Base-by-base conservation (phyloP, 1,139 yeast genomes). In the Zygosaccharomyces pseudobailii region DNA sequence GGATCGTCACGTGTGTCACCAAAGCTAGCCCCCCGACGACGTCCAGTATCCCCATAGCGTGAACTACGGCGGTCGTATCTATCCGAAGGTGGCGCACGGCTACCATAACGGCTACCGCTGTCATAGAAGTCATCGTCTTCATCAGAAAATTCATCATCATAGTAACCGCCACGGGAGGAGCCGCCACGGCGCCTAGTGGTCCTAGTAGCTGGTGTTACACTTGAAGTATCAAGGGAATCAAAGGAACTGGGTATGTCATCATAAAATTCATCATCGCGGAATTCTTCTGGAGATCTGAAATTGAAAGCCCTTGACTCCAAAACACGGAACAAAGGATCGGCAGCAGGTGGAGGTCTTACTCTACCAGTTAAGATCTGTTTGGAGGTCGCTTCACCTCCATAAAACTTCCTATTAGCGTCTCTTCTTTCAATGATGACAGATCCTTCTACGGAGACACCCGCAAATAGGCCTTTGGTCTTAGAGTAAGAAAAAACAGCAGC, bases 361-460 rank as follows among this genome's bases (percentile, higher is more conserved):
- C 85, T 78, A 34, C 98, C 98, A 6, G 84, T 72, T 50, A 92
- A 74, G 62, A 92, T 87, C 61, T 75, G 75, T 67, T 88, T 80
- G 20, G 97, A 95, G 54, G 90, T 89, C 67, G 95, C 85, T 55
- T 79, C 81, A 58, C 74, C 77, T 36, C 98, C 97, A 65, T 92
- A 92, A 64, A 92, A 90, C 70, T 89, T 89, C 63, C 96, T 77
- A 69, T 92, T 92, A 30, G 97, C 97, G 59, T 92, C 98, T 69
- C 97, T 79, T 71, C 98, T 84, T 70, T 92, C 98, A 17, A 92
- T 77, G 50, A 92, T 80, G 25, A 94, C 96, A 3, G 97, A 88
- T 42, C 98, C 98, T 71, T 92, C 98, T 45, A 92, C 78, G 1
- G 97, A 90, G 27, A 92, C 94, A 61, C 98, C 98, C 0, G 98